phyloP scores from a whole-genome alignment of 2,329 filamentous ascomycete species.

The Paraphaeosphaeria minitans region DNA sequence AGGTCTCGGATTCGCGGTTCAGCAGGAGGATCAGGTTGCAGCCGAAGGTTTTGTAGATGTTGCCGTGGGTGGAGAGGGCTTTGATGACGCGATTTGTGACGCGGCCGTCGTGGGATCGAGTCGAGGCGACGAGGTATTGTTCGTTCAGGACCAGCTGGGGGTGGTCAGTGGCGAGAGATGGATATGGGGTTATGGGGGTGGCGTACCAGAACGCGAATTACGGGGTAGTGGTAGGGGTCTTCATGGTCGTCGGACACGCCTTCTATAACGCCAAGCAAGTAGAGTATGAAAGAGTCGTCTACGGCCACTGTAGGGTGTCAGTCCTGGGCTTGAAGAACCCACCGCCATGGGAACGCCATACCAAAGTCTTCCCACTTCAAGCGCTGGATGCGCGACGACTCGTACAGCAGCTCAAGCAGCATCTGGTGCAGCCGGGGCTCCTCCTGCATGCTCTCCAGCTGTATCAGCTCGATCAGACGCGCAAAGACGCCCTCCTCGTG shows the following conservation, averaged over 20 bases:
- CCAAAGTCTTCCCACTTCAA: conserved; percentile 76
- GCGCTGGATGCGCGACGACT: conserved; percentile 92
- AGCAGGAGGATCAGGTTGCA: conserved; percentile 95
- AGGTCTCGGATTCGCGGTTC: conserved; percentile 92
- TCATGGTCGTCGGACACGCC: conserved; percentile 82
- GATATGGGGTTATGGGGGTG: background rate
- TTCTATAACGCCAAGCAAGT: conserved; percentile 87
- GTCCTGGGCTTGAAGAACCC: background rate
- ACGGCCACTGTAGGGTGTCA: conserved; percentile 54
- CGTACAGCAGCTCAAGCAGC: conserved; percentile 87
- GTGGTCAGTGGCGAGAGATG: background rate
- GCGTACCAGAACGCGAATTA: conserved; percentile 87
- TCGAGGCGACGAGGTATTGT: conserved; percentile 86
- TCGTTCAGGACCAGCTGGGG: conserved; percentile 89
- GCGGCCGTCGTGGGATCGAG: conserved; percentile 44
- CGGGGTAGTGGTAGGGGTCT: conserved; percentile 94
- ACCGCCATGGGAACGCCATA: conserved; percentile 53
- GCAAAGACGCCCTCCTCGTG: conserved; percentile 83
- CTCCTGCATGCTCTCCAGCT: conserved; percentile 63
- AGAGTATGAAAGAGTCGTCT: conserved; percentile 79
- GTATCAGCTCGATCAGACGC: conserved; percentile 80
- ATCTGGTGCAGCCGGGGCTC: conserved; percentile 77
- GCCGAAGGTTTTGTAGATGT: conserved; percentile 88
- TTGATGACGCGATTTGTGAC: conserved; percentile 95
- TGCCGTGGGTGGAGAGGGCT: conserved; percentile 79